Base-by-base conservation (phyloP, 768 basidiomycete genomes). In the Tricholoma bakamatsutake region DNA sequence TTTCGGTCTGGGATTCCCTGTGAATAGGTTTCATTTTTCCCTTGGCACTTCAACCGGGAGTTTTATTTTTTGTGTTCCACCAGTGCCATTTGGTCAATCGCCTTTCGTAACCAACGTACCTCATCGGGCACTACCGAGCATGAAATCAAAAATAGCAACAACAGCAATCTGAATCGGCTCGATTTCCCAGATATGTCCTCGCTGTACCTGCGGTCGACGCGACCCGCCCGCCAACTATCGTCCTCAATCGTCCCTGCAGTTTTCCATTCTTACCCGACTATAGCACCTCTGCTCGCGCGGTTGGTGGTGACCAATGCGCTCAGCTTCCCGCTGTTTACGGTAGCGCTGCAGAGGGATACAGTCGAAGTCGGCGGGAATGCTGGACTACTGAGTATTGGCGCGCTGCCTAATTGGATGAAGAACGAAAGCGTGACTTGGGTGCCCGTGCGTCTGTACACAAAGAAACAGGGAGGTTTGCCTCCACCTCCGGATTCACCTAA, bases 1-100 rank as follows among this genome's bases (percentile, higher is more conserved):
- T 40, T 76, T 90, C 54, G 89, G 89, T 0, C 73, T 90, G 9
- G 88, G 90, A 0, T 90, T 90, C 59, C 87, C 88, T 3, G 65
- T 80, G 12, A 85, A 85, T 58, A 89, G 87, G 87, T 86, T 4
- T 13, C 18, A 15, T 53, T 35, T 30, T 30, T 13, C 12, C 0
- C 9, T 42, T 11, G 11, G 21, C n/a, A 17, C 33, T 53, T n/a
- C 33, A 15, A 13, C 10, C 3, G 15, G 30, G 31, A 39, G 5
- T 13, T 17, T 49, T 7, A 30, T 8, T 50, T 2, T 17, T 42
- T 12, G 3, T 21, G 4, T 17, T 40, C 3, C 12, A 15, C 13
- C 46, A 57, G 57, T 24, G 57, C 54, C 11, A 47, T 57, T 15
- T 57, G 57, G 57, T 33, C 35, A 2, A 15, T n/a, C 2, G 27